Conservation (phyloP, 225 moss, liverwort and hornwort species). For the Climacium dendroides region DNA sequence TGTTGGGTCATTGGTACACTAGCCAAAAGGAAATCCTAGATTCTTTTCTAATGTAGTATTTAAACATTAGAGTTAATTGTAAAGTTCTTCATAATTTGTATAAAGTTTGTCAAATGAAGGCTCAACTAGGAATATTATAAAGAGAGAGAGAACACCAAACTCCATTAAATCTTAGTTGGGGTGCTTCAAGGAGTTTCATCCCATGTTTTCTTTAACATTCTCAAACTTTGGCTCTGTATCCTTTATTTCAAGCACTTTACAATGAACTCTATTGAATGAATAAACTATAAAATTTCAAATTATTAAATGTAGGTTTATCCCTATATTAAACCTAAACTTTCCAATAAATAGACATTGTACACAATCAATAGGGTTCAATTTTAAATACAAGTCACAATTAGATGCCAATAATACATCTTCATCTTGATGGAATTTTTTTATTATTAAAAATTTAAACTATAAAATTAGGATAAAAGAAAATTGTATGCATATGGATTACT, state of each 20-base stretch:
- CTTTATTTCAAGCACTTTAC: neutral
- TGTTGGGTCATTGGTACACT: neutral
- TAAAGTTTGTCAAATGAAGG: neutral
- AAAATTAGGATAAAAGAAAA: neutral
- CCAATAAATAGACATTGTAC: neutral
- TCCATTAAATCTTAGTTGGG: neutral
- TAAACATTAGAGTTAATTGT: neutral
- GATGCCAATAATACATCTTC: accelerated
- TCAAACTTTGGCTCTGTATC: accelerated
- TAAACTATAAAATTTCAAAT: neutral
- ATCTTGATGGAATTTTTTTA: neutral
- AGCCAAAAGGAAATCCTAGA: neutral
- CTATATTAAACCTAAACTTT: neutral
- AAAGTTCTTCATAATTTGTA: accelerated
- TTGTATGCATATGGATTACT: neutral
- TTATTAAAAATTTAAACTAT: neutral
- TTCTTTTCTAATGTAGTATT: neutral
- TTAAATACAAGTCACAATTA: neutral
- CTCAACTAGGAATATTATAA: neutral
- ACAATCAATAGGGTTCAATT: neutral
- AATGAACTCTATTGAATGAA: neutral
- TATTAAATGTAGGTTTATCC: neutral
- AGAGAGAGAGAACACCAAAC: neutral
- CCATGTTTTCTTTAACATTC: accelerated
- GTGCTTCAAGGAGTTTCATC: neutral